Percentiles rank a stretch among this genome's conserved stretches.
phyloP scores from a whole-genome alignment of 768 basidiomycete species.

The Myochromella boudieri region DNA sequence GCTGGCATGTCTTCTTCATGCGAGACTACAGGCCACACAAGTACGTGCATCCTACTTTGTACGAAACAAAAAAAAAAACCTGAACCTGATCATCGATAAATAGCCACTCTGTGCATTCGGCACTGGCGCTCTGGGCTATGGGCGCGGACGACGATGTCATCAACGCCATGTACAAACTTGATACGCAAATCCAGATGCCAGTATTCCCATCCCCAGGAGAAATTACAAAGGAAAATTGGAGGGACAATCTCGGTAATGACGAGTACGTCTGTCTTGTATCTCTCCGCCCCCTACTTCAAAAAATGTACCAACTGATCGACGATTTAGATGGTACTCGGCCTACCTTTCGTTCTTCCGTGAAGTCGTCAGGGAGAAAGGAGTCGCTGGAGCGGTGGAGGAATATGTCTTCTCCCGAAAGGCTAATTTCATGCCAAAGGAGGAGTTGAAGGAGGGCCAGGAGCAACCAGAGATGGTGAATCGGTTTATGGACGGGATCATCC shows the following conservation, averaged over 20 bases:
- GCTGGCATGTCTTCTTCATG: conserved; percentile 56
- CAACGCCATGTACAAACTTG: conserved; percentile 34
- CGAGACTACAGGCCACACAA: conserved; percentile 30
- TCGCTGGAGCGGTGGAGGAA: conserved; percentile 44
- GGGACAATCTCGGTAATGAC: conserved; percentile 56
- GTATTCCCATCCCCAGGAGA: conserved; percentile 41
- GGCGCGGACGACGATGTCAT: conserved; percentile 48
- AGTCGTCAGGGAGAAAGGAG: conserved; percentile 37
- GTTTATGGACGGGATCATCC: conserved; percentile 54
- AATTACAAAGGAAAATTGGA: conserved; percentile 49
- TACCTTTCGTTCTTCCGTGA: conserved; percentile 52
- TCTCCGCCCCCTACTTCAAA: not conserved
- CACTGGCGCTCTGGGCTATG: conserved; percentile 58
- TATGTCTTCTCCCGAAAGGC: conserved; percentile 51
- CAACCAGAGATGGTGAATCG: conserved; percentile 48
- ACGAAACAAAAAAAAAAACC: conserved; percentile 27
- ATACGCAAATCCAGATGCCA: conserved; percentile 34
- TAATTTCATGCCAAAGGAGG: conserved; percentile 37
- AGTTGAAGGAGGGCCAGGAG: conserved; percentile 21
- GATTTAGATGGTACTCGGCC: conserved; percentile 49
- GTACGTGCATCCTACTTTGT: conserved; percentile 18
- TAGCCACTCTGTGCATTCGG: conserved; percentile 56
- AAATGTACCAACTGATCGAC: not conserved
- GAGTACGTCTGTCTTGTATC: not conserved
- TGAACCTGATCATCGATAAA: not conserved